Evolutionary conservation across 345 rosid species (phyloP).

Genomic region (Lepidium africanum): DNA sequence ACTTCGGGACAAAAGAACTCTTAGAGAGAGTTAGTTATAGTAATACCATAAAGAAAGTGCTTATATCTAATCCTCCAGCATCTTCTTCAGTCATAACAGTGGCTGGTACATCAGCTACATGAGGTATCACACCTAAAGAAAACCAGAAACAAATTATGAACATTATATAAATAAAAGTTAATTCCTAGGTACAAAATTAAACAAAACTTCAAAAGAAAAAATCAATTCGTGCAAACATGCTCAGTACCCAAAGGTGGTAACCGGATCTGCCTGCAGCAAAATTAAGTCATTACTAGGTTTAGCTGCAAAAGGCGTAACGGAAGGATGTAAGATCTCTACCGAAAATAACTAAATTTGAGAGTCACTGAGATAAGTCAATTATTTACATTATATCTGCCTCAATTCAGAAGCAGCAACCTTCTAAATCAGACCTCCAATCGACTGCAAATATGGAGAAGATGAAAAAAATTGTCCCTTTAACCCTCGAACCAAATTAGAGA

Average conservation of each 20-base stretch:
- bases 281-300: conserved; percentile 21
- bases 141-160: background rate
- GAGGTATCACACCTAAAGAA: conserved; percentile 34
- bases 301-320: conserved; percentile 28
- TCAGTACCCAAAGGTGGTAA: conserved; percentile 28
- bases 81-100: conserved; percentile 15
- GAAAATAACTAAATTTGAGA: background rate
- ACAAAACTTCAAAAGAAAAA: background rate
- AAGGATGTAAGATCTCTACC: conserved; percentile 14
- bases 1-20: background rate
- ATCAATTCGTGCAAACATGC: conserved; percentile 21
- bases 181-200: background rate
- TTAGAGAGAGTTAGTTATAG: background rate
- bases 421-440: background rate
- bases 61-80: conserved; percentile 22
- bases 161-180: background rate
- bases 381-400: background rate
- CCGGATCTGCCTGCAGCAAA: conserved; percentile 33
- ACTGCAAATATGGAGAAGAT: background rate
- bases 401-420: background rate
- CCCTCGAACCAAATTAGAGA: background rate
- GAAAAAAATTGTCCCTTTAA: background rate
- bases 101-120: conserved; percentile 8
- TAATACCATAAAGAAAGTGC: conserved; percentile 30
- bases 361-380: background rate